These are phyloP conservation scores for Backusella westeae DNA, from an alignment of 192 early-diverging fungal species.

Conservation along the genomic window DNA sequence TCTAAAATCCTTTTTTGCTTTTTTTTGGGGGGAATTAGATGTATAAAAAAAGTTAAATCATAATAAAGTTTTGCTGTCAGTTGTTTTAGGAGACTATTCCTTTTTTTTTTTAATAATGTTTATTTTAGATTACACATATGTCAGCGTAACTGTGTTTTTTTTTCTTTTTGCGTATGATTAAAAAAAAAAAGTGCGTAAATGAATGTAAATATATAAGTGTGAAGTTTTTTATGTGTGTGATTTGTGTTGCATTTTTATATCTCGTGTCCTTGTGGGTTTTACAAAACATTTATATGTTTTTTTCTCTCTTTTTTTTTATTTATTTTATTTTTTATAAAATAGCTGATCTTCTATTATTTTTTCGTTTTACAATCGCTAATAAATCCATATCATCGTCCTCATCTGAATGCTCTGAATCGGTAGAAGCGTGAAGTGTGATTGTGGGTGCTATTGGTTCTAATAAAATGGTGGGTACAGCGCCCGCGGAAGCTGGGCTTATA, in stretches of 20 bases:
- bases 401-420: background rate
- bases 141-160: no score
- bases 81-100: background rate
- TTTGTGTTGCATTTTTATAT: background rate
- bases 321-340: background rate
- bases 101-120: background rate
- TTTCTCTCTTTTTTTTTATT: background rate
- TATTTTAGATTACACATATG: background rate
- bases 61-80: background rate
- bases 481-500: background rate
- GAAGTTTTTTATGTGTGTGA: no score
- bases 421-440: background rate
- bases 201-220: background rate
- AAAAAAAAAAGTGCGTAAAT: background rate
- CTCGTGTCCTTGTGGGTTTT: background rate
- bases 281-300: background rate
- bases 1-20: background rate
- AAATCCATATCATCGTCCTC: slow-evolving; percentile 2
- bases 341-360: background rate
- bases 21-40: background rate
- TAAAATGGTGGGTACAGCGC: background rate
- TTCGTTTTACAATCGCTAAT: slow-evolving; percentile 10
- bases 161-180: no score
- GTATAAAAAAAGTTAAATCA: background rate
- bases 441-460: background rate